A percentile compares a stretch with the other conserved stretches of the same genome.
phyloP scores from a whole-genome alignment of 2,329 filamentous ascomycete genomes.

The Aspergillus costaricaensis region DNA sequence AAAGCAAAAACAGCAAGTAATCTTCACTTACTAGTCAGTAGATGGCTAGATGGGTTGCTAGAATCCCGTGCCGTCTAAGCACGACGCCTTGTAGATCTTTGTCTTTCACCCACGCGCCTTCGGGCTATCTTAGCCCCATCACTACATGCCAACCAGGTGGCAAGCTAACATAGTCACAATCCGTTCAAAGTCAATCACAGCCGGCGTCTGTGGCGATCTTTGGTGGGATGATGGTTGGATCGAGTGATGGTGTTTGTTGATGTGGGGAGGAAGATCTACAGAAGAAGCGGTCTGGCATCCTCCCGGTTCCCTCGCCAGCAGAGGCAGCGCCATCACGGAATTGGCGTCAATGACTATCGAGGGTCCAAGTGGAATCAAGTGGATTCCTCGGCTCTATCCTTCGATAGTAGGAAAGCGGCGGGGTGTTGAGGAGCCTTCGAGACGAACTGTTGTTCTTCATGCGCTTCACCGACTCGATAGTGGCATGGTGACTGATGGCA shows the following conservation, averaged over 20 bases:
- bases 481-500: background rate
- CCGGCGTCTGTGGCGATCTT: slow-evolving; percentile 1
- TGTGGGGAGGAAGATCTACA: slow-evolving; percentile 7
- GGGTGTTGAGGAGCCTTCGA: background rate
- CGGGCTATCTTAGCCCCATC: background rate
- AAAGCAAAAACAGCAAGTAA: background rate
- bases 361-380: background rate
- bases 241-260: slow-evolving; percentile 1
- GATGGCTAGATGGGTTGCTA: background rate
- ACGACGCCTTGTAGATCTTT: background rate
- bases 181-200: background rate
- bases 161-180: background rate
- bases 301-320: background rate
- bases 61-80: background rate
- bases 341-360: slow-evolving; percentile 2
- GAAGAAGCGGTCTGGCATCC: slow-evolving; percentile 8
- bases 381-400: background rate
- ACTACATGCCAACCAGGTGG: slow-evolving; percentile 5
- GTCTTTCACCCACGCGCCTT: background rate
- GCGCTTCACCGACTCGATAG: background rate
- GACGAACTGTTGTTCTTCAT: background rate
- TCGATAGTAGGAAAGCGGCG: slow-evolving; percentile 2
- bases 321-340: background rate
- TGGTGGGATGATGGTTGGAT: background rate
- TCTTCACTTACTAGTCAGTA: background rate